Percentiles rank a stretch among this genome's conserved stretches.
phyloP scores from a whole-genome alignment of 2,329 filamentous ascomycete species.

The Penicillium verrucosum region DNA sequence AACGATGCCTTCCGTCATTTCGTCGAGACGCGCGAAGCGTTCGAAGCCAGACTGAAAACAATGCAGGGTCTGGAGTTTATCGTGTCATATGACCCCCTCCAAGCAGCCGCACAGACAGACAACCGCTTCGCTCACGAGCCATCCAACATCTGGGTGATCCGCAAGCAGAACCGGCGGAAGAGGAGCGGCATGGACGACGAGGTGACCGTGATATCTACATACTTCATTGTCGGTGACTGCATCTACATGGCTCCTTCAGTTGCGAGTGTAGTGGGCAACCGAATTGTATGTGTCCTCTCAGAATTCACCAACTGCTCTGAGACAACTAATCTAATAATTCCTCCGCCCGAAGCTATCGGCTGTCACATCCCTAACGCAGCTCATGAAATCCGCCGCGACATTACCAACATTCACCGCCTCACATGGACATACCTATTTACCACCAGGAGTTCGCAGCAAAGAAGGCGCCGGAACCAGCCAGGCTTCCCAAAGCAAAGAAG shows the following conservation, averaged over 20 bases:
- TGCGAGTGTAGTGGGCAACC: conserved; percentile 55
- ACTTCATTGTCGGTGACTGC: conserved; percentile 59
- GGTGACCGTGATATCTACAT: conserved; percentile 54
- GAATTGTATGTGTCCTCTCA: conserved; percentile 45
- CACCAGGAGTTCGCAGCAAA: conserved; percentile 45
- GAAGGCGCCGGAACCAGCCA: conserved; percentile 28
- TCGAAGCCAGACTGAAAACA: conserved; percentile 54
- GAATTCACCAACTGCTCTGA: neutral
- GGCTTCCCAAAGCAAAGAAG: conserved; percentile 48
- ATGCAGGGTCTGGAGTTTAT: conserved; percentile 60
- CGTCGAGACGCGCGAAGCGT: conserved; percentile 54
- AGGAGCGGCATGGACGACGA: conserved; percentile 45
- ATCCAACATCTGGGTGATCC: conserved; percentile 57
- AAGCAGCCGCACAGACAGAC: conserved; percentile 43
- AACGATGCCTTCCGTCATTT: conserved; percentile 50
- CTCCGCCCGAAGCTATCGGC: conserved; percentile 48
- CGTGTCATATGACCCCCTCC: conserved; percentile 56
- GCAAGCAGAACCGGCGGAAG: conserved; percentile 55
- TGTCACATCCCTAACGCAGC: conserved; percentile 54
- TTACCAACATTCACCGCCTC: conserved; percentile 58
- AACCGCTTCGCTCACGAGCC: conserved; percentile 44
- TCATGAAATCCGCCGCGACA: conserved; percentile 52
- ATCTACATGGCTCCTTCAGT: conserved; percentile 62
- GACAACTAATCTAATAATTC: conserved; percentile 3
- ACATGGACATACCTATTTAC: conserved; percentile 58